Base-by-base conservation (phyloP, 345 rosid genomes). In the Hirschfeldia incana region DNA sequence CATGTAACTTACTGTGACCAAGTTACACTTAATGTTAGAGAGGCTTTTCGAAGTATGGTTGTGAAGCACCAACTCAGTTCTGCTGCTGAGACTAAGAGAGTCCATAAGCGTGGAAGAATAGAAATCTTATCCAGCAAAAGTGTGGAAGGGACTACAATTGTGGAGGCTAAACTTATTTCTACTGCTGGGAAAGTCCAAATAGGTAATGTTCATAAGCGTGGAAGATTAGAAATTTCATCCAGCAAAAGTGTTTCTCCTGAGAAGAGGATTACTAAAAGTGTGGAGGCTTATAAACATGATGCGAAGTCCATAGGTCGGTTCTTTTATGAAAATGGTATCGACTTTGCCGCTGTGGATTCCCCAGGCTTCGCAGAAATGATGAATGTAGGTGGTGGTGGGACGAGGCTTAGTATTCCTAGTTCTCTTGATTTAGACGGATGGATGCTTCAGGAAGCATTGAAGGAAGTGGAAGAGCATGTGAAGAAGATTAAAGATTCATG, bases 401-500 rank as follows among this genome's bases (percentile, higher is more conserved):
- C 11, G 49, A 4, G n/a, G 49, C n/a, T 42, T 42, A 59, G 2
- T 6, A 28, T 81, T 59, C 89, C 87, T 27, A 64, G 76, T 74
- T 28, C 70, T 63, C 69, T 63, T 63, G 83, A 85, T 21, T 29
- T 83, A 32, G 75, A 80, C 2, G 87, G 87, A 6, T 73, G 80
- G 84, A 66, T 87, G 73, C 83, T 81, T 76, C 75, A 72, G 65
- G 82, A 80, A 53, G 65, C 76, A 29, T 60, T 85, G 71, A 79
- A 71, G 60, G 87, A 88, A 70, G 79, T 81, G 73, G 74, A 69
- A 73, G 80, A 76, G 30, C 61, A 82, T 75, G 82, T 85, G 67
- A 74, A 79, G 65, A 82, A 72, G 16, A 76, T 87, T 33, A 80
- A 80, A 79, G 76, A 81, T 44, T 85, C 89, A 0, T 92, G 94